These are phyloP conservation scores for Coemansia asiatica DNA, from an alignment of 192 early-diverging fungal species.

Conservation along the genomic window DNA sequence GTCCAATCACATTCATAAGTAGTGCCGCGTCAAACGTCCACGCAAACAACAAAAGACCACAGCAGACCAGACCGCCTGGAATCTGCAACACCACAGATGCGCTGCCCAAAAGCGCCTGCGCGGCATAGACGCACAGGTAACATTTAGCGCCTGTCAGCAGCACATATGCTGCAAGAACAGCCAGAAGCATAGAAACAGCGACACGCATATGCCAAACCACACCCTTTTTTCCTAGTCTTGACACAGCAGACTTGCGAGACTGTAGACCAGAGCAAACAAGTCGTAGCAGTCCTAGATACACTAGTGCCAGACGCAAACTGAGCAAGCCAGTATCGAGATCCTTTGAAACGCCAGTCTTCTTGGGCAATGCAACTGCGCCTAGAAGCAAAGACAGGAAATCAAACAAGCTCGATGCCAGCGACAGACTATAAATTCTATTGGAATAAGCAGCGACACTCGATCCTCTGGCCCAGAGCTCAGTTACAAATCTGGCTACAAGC, in stretches of 20 bases:
- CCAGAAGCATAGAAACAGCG: neutral
- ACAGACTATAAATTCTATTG: neutral
- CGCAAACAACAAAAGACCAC: too few relatives aligned
- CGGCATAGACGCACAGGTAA: too few relatives aligned
- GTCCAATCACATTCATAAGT: neutral
- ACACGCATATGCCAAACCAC: neutral
- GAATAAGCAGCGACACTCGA: neutral
- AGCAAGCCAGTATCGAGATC: neutral
- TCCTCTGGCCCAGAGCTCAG: neutral
- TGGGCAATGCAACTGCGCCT: neutral
- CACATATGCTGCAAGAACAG: neutral
- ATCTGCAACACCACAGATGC: too few relatives aligned
- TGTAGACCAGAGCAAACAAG: neutral
- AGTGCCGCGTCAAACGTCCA: neutral
- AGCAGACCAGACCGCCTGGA: too few relatives aligned
- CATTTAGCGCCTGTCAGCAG: too few relatives aligned
- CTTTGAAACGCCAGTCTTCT: neutral
- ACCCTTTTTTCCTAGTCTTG: neutral
- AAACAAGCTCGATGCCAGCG: too few relatives aligned
- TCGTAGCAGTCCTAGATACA: neutral
- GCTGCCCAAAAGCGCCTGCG: too few relatives aligned
- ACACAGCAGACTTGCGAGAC: neutral
- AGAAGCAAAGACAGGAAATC: too few relatives aligned
- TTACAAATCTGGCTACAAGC: neutral
- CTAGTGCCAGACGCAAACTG: neutral